Evolutionary conservation across 768 basidiomycete genomes (phyloP), one percentile per base, ranked within the genome.

Genomic region (Lactarius quietus): DNA sequence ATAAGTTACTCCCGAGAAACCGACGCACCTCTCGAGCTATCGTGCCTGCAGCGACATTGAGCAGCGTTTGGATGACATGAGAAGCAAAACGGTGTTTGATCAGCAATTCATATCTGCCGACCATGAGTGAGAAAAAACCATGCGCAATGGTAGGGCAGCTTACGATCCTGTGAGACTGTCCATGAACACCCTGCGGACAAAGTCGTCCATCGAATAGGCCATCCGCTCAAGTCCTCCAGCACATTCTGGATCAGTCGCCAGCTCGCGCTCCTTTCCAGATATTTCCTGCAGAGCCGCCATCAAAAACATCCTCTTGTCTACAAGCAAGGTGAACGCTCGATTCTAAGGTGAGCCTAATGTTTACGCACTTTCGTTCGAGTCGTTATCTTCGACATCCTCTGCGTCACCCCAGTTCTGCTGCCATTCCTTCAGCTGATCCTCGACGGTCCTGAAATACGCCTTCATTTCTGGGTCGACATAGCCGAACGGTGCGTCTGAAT

Each of bases 211-310:
- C 2, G 94, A 95, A 72, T 95, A 84, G 12, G 86, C 73, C 83
- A 98, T 88, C 69, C 95, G 82, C 75, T 99, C 97, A 61, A 99
- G 75, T 54, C 98, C 84, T 14, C 89, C 81, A 1, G 95, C 94
- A 72, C 93, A 95, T 65, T 98, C 95, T 6, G 93, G 92, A 75
- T 99, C 97, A 1, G 95, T 95, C 0, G 94, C 87, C 14, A 97
- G 84, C 66, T 90, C 87, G 59, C 89, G 88, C 77, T 98, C 97
- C 74, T 96, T 94, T 6, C 84, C 88, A 28, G 82, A 81, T 84
- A 97, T 90, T 71, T 97, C 93, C 20, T 82, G 81, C 33, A 98
- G 77, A 23, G 94, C 93, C 1, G 94, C 90, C 33, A 88, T 77
- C 61, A 96, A 84, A 70, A 96, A 92, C 64, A 90, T 77, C 35